phyloP scores from a whole-genome alignment of 2,329 filamentous ascomycete species.

The Trichoderma atroviride region DNA sequence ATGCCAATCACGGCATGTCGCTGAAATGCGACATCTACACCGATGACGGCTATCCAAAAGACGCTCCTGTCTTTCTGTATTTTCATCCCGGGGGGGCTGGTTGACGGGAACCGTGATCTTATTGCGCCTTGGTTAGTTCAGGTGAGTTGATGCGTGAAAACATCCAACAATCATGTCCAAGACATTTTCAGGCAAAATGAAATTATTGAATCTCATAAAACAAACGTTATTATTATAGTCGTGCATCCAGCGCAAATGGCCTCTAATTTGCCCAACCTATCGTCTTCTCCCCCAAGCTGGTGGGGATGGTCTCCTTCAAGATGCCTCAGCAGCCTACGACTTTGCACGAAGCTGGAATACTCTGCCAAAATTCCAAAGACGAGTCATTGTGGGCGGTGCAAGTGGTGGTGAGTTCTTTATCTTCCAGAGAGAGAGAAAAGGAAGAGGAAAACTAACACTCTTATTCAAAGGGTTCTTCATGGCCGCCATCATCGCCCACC shows the following conservation, averaged over 20 bases:
- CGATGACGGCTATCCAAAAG: conserved; percentile 31
- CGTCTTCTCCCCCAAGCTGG: conserved; percentile 41
- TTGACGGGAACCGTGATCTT: conserved; percentile 37
- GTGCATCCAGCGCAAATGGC: conserved; percentile 39
- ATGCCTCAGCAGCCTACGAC: conserved; percentile 38
- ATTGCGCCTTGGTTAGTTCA: conserved; percentile 44
- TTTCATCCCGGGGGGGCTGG: conserved; percentile 43
- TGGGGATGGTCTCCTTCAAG: conserved; percentile 36
- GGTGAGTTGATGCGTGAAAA: conserved; percentile 26
- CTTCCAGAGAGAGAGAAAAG: background rate
- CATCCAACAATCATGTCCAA: background rate
- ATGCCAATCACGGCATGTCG: conserved; percentile 38
- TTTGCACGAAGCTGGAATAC: conserved; percentile 36
- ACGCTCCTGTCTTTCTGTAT: conserved; percentile 40
- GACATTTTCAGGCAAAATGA: background rate
- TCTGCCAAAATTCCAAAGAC: conserved; percentile 27
- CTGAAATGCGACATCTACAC: conserved; percentile 44
- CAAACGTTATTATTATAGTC: conserved; percentile 31
- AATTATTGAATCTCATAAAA: background rate
- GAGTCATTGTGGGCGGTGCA: conserved; percentile 39
- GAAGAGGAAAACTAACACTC: background rate
- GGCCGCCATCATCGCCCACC: conserved; percentile 36
- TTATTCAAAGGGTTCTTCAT: conserved; percentile 38
- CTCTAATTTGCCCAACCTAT: conserved; percentile 41
- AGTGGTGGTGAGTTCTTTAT: conserved; percentile 36